Percentiles rank a stretch among this genome's conserved stretches.
phyloP scores from a whole-genome alignment of 1,284 basidiomycete genomes.

The Porodaedalea pini region DNA sequence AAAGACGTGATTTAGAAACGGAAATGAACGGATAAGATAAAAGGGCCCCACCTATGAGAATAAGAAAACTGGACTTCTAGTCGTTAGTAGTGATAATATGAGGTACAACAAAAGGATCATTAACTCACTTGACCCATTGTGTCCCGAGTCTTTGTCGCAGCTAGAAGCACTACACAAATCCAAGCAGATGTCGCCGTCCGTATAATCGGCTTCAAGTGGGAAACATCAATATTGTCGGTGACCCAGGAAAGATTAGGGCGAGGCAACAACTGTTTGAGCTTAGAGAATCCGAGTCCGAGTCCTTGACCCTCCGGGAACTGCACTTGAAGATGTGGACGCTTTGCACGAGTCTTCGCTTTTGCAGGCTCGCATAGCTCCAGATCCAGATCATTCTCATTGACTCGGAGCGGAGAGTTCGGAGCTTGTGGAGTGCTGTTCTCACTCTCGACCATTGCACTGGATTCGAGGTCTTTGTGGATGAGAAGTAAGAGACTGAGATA shows the following conservation, averaged over 20 bases:
- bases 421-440: background rate
- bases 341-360: background rate
- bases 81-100: background rate
- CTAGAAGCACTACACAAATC: slow-evolving; percentile 30
- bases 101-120: background rate
- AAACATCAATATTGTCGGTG: slow-evolving; percentile 1
- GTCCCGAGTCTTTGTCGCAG: slow-evolving; percentile 26
- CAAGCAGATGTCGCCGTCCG: slow-evolving; percentile 30
- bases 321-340: background rate
- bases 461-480: background rate
- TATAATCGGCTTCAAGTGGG: slow-evolving; percentile 28
- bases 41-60: slow-evolving; percentile 10
- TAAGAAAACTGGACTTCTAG: slow-evolving; percentile 14
- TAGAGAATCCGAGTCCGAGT: background rate
- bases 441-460: background rate
- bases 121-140: slow-evolving; percentile 25
- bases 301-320: background rate
- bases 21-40: background rate
- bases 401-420: background rate
- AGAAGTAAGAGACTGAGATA: background rate
- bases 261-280: slow-evolving; percentile 7
- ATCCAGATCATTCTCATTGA: background rate
- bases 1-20: background rate
- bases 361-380: background rate
- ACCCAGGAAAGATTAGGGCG: slow-evolving; percentile 6